A percentile compares a stretch with the other conserved stretches of the same genome.
These are phyloP conservation scores for Lunasporangiospora selenospora DNA, from an alignment of 192 early-diverging fungal genomes.

Conservation along the genomic window DNA sequence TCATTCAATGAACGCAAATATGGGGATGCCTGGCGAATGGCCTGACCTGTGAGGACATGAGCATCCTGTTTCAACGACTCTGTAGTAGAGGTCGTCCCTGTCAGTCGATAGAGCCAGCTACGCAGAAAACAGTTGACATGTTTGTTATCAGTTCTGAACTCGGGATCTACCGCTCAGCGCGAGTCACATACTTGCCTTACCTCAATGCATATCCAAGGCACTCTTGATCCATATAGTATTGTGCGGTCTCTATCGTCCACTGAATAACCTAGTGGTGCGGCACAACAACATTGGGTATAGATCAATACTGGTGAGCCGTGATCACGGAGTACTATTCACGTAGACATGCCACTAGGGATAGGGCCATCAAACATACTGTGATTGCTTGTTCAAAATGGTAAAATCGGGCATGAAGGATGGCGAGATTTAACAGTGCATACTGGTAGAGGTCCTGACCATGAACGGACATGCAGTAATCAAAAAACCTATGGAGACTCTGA, in stretches of 20 bases:
- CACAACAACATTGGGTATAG: too few species aligned
- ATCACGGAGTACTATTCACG: too few species aligned
- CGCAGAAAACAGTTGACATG: neutral
- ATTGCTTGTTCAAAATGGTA: conserved; percentile 50
- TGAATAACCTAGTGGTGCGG: conserved; percentile 53
- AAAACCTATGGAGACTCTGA: conserved; percentile 48
- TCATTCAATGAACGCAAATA: conserved; percentile 25
- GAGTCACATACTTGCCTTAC: too few species aligned
- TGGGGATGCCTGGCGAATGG: conserved; percentile 15
- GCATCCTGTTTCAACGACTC: too few species aligned
- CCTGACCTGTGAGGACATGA: too few species aligned
- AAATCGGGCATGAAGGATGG: conserved; percentile 52
- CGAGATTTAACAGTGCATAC: conserved; percentile 52
- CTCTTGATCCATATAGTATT: conserved; percentile 49
- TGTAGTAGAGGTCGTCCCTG: conserved; percentile 1
- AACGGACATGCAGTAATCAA: conserved; percentile 45
- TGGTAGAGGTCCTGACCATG: conserved; percentile 46
- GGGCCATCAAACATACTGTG: conserved; percentile 38
- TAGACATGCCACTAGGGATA: too few species aligned
- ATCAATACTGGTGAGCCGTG: too few species aligned
- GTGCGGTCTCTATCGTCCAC: conserved; percentile 51
- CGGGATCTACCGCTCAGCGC: too few species aligned
- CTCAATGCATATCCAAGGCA: conserved; percentile 54
- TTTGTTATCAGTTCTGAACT: too few species aligned
- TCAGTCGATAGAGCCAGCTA: conserved; percentile 33